A percentile compares a stretch with the other conserved stretches of the same genome.
Evolutionary conservation across 495 filamentous ascomycete genomes (phyloP).

Genomic region (Aspergillus hancockii): DNA sequence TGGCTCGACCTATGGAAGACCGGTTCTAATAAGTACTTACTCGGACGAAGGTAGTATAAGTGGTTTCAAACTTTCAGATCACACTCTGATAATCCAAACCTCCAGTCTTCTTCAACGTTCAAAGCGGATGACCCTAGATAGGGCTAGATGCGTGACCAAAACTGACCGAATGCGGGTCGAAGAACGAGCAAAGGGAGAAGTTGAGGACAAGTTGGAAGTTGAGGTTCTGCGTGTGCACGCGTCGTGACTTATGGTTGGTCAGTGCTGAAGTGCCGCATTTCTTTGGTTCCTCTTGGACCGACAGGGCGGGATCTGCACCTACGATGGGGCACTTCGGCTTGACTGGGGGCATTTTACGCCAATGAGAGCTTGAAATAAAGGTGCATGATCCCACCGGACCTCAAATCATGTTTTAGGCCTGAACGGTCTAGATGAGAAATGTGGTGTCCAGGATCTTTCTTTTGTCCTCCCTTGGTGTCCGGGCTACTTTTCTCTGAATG

Average conservation of each 20-base stretch:
- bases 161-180: background rate
- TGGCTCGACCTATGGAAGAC: background rate
- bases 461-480: background rate
- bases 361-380: background rate
- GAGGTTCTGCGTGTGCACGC: constrained; percentile 11
- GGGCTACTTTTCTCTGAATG: background rate
- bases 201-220: constrained; percentile 8
- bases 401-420: background rate
- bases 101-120: constrained; percentile 21
- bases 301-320: background rate
- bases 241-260: constrained; percentile 4
- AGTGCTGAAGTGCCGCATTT: constrained; percentile 2
- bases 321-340: background rate
- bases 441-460: background rate
- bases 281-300: background rate
- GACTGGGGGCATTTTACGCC: background rate
- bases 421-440: background rate
- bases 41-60: background rate
- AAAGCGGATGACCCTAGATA: constrained; percentile 15
- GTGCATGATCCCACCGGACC: background rate
- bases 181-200: background rate
- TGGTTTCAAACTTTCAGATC: background rate
- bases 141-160: background rate
- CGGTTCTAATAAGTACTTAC: background rate
- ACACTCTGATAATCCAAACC: constrained; percentile 9